Conservation (phyloP, 345 rosid species). For the Aquilaria malaccensis region DNA sequence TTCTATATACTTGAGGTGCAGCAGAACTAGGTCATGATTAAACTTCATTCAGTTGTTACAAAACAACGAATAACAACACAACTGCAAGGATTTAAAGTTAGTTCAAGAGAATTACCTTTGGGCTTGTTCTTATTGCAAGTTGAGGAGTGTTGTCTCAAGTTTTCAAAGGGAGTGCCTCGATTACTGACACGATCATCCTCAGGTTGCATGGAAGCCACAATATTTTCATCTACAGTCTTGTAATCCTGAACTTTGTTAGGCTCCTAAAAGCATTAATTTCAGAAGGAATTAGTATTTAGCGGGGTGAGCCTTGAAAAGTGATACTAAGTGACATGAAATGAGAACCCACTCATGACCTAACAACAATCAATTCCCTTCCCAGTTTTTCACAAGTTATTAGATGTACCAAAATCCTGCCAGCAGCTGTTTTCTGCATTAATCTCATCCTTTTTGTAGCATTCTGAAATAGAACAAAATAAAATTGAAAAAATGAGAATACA, state of each 20-base stretch:
- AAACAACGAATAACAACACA: background rate
- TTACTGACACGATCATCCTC: slow-evolving; percentile 7
- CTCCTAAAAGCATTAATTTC: slow-evolving; percentile 11
- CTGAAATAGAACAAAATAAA: slow-evolving; percentile 9
- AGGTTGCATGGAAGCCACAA: slow-evolving; percentile 14
- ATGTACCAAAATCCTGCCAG: slow-evolving; percentile 15
- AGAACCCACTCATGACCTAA: too few relatives aligned
- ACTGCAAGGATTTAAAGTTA: background rate
- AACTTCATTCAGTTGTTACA: background rate
- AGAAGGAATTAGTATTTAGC: too few relatives aligned
- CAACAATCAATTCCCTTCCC: background rate
- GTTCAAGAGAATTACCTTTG: slow-evolving; percentile 17
- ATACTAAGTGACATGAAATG: too few relatives aligned
- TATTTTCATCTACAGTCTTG: slow-evolving; percentile 10
- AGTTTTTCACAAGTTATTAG: background rate
- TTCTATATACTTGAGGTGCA: too few relatives aligned
- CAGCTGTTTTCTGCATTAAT: slow-evolving; percentile 1
- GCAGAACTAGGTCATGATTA: too few relatives aligned
- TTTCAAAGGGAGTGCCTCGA: slow-evolving; percentile 10
- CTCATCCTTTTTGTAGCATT: slow-evolving; percentile 14
- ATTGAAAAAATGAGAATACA: slow-evolving; percentile 4
- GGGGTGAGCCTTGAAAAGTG: too few relatives aligned
- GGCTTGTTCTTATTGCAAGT: slow-evolving; percentile 4
- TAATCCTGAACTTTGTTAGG: slow-evolving; percentile 11
- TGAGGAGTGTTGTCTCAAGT: slow-evolving; percentile 6